Conservation (phyloP, 306 rosid genomes). For the Carpinus fangiana region DNA sequence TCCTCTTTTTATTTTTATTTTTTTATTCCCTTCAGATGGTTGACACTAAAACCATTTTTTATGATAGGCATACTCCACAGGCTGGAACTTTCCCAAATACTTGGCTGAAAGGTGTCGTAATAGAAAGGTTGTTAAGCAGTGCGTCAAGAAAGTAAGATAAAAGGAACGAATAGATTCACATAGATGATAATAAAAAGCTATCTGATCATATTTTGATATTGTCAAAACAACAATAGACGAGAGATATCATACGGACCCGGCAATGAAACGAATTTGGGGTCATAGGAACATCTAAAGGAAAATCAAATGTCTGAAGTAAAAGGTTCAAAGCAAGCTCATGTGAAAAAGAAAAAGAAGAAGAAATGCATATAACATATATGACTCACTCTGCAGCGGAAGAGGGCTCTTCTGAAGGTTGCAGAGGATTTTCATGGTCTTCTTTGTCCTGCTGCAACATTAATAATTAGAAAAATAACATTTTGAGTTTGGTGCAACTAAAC, state of each 20-base stretch:
- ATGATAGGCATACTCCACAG: no score
- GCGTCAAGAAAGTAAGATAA: no score
- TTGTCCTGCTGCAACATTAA: constrained; percentile 24
- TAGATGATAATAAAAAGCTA: no score
- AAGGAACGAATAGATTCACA: no score
- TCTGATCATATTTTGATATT: no score
- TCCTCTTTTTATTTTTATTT: no score
- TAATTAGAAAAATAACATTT: background rate
- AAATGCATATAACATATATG: background rate
- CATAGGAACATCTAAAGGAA: background rate
- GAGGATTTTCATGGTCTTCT: constrained; percentile 33
- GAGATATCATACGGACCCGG: constrained; percentile 5
- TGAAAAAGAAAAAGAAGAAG: background rate
- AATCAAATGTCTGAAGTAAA: background rate
- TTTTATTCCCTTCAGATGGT: no score
- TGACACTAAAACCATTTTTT: no score
- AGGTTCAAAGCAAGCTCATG: background rate
- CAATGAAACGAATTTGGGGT: constrained; percentile 17
- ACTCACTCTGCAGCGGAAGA: background rate
- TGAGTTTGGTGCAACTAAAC: background rate
- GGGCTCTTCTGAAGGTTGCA: constrained; percentile 19
- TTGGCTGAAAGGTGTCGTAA: no score
- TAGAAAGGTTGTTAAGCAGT: no score
- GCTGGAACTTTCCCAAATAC: no score
- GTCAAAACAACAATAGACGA: background rate